Conservation (phyloP, 2,329 filamentous ascomycete genomes). For the Ascochyta koolunga region DNA sequence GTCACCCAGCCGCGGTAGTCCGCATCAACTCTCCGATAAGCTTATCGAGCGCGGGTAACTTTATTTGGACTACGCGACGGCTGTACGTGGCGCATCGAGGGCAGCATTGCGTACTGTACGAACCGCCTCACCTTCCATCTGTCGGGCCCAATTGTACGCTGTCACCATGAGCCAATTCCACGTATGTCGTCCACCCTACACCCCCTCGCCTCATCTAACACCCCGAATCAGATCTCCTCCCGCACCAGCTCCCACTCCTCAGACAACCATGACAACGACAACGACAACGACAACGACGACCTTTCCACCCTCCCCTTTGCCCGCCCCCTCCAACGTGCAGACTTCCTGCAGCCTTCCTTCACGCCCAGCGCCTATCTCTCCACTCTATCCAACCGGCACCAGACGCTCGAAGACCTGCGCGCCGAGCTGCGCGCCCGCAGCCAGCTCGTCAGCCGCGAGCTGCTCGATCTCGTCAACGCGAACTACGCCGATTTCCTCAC, state of each 20-base stretch:
- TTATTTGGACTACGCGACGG: conserved; percentile 9
- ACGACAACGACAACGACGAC: conserved; percentile 58
- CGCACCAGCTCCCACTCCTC: conserved; percentile 28
- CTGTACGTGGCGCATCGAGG: neutral
- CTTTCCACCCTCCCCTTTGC: conserved; percentile 81
- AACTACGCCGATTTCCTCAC: conserved; percentile 93
- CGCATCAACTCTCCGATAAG: neutral
- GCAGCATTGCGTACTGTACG: neutral
- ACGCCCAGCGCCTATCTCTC: conserved; percentile 83
- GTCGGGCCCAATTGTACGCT: neutral
- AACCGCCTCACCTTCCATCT: no score
- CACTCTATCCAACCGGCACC: conserved; percentile 82
- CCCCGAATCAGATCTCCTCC: conserved; percentile 19
- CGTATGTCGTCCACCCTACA: conserved; percentile 36
- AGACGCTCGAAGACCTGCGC: conserved; percentile 93
- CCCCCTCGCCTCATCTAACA: conserved; percentile 1
- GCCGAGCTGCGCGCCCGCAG: conserved; percentile 82
- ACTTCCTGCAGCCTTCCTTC: conserved; percentile 80
- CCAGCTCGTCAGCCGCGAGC: conserved; percentile 79
- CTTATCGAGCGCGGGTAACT: conserved; percentile 3
- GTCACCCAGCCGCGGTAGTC: conserved; percentile 7
- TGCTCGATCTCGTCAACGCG: conserved; percentile 91
- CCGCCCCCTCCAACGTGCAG: conserved; percentile 76
- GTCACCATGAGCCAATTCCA: conserved; percentile 58
- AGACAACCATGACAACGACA: conserved; percentile 36